These are phyloP conservation scores for Phytopythium sindhum DNA, from an alignment of 352 stramenopile genomes.

Conservation along the genomic window DNA sequence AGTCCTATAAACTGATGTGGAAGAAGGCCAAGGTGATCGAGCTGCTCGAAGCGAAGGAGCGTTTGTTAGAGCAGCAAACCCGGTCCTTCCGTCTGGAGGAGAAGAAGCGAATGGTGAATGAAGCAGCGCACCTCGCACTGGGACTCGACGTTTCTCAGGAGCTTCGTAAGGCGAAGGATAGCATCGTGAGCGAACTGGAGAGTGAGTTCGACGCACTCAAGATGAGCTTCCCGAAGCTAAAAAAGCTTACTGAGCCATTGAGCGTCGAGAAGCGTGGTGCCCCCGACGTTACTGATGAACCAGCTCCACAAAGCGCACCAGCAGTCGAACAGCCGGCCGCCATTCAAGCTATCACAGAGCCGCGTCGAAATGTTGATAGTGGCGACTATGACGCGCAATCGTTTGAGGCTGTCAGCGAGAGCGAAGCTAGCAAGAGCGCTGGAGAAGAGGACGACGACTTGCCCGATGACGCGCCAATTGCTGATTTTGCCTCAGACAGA, in stretches of 20 bases:
- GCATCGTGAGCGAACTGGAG: slow-evolving; percentile 24
- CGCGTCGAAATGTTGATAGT: background rate
- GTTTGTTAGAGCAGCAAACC: slow-evolving; percentile 27
- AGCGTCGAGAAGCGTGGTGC: background rate
- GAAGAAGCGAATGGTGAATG: slow-evolving; percentile 37
- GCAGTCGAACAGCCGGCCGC: background rate
- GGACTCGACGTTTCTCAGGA: slow-evolving; percentile 28
- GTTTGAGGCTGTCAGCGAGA: slow-evolving; percentile 1
- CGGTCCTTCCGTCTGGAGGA: slow-evolving; percentile 29
- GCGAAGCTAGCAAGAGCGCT: background rate
- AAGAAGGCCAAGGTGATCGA: slow-evolving; percentile 44
- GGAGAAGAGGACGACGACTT: background rate
- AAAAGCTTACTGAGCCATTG: background rate
- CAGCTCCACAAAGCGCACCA: background rate
- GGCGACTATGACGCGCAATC: background rate
- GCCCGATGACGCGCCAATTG: background rate
- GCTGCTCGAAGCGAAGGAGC: slow-evolving; percentile 34
- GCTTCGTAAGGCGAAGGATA: slow-evolving; percentile 20
- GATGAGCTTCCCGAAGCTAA: slow-evolving; percentile 20
- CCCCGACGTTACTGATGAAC: background rate
- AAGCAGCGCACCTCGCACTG: slow-evolving; percentile 35
- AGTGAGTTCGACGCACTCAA: slow-evolving; percentile 30
- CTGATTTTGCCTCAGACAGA: background rate
- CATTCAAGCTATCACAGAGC: background rate
- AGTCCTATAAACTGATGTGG: slow-evolving; percentile 25